A percentile compares a stretch with the other conserved stretches of the same genome.
Conservation (phyloP, 129 eudicot species). For the Flaveria ramosissima region DNA sequence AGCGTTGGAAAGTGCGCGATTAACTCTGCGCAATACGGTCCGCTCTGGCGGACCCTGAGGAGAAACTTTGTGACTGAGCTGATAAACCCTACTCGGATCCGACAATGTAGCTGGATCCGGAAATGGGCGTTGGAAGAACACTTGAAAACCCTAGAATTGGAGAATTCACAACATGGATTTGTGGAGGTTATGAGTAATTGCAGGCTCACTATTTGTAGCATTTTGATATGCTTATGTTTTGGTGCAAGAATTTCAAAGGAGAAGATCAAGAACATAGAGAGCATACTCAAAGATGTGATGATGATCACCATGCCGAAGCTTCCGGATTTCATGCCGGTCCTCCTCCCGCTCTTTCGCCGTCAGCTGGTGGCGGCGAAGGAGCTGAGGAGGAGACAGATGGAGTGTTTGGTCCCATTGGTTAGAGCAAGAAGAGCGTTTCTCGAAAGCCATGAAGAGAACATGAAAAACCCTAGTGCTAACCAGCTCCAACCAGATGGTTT, state of each 20-base stretch:
- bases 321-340: conserved; percentile 88
- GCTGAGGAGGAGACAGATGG: conserved; percentile 65
- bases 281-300: conserved; percentile 89
- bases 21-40: conserved; percentile 93
- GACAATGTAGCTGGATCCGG: conserved; percentile 83
- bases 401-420: conserved; percentile 67
- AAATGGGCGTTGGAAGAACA: conserved; percentile 91
- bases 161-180: conserved; percentile 48
- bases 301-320: conserved; percentile 81
- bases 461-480: conserved; percentile 34
- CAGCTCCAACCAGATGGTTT: conserved; percentile 32
- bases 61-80: conserved; percentile 86
- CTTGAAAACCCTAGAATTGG: conserved; percentile 50
- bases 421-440: conserved; percentile 59
- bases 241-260: conserved; percentile 84
- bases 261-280: conserved; percentile 59
- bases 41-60: conserved; percentile 84
- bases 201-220: conserved; percentile 82
- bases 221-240: conserved; percentile 83
- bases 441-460: conserved; percentile 48
- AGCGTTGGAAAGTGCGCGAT: conserved; percentile 93
- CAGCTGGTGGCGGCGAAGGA: conserved; percentile 65
- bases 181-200: conserved; percentile 87
- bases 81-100: conserved; percentile 77
- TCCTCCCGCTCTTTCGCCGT: conserved; percentile 63